Evolutionary conservation across 148 eudicot species (phyloP).

Genomic region (Oxyria digyna): DNA sequence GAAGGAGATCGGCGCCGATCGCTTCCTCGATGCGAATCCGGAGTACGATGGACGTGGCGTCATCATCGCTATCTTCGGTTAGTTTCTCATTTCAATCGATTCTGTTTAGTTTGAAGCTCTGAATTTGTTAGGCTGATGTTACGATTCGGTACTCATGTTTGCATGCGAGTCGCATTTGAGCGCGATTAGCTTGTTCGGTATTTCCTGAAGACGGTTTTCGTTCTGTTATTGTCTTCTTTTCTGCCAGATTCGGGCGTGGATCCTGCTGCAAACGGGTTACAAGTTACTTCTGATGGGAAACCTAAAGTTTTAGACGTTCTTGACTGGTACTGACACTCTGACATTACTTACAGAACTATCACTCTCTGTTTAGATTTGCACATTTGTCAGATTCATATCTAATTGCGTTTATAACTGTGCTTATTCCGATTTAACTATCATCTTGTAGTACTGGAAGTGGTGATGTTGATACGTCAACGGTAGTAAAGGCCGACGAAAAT

Average conservation of each 20-base stretch:
- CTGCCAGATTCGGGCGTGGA: constrained; percentile 88
- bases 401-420: neutral
- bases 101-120: neutral
- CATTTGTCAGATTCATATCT: neutral
- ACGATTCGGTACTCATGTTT: neutral
- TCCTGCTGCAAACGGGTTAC: constrained; percentile 84
- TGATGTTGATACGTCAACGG: constrained; percentile 77
- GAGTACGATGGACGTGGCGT: constrained; percentile 79
- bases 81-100: neutral
- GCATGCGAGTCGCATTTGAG: neutral
- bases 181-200: neutral
- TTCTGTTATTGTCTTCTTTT: neutral
- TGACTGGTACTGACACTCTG: constrained; percentile 51
- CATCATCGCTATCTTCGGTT: constrained; percentile 83
- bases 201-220: neutral
- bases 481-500: constrained; percentile 73
- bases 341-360: neutral
- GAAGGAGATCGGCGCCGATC: constrained; percentile 81
- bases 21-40: constrained; percentile 61
- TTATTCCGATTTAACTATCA: neutral
- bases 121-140: neutral
- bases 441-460: constrained; percentile 83
- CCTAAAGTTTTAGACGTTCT: constrained; percentile 83
- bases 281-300: constrained; percentile 86
- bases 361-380: neutral